Base-by-base conservation (phyloP, 1,139 yeast species). In the Maudiozyma humilis region DNA sequence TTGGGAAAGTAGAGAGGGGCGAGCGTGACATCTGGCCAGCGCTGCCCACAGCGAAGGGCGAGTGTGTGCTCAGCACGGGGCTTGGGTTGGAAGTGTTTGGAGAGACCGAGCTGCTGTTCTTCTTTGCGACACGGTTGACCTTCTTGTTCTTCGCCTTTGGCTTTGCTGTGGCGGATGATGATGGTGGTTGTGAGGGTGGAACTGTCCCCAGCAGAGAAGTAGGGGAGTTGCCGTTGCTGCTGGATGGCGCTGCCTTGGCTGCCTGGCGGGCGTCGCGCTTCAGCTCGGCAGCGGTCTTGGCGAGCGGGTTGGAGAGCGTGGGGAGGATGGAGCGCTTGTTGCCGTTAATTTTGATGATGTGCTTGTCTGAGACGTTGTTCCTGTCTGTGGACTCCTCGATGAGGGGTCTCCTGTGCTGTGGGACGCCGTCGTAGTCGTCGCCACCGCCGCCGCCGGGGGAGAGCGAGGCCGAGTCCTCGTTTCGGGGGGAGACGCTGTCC, bases 311-410 rank as follows among this genome's bases (percentile, higher is more conserved):
- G 17, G 53, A 46, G 20, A 61, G 61, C 7, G 69, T 62, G 19
- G 72, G 70, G 33, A 67, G 54, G 18, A 60, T 53, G 0, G 66
- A 61, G 44, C 64, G 64, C 47, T 66, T 66, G 49, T 67, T 67
- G 1, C 70, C 70, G 27, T 52, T 58, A 40, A 65, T 59, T 25
- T 65, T 62, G 32, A 67, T 64, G 43, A 67, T 65, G 50, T 65
- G 63, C 33, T 58, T 58, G 37, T 61, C 65, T 30, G 45, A 36
- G 3, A 38, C 41, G 18, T 38, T 38, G 27, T 38, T 43, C n/a
- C 42, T 29, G 31, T 38, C 41, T 8, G 42, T 38, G 16, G 42
- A 35, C 19, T 31, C 25, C 31, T 35, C 40, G 6, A 38, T 30
- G 2, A 43, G 16, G 7, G 38, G 38, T 6, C 19, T 17, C 8